phyloP scores from a whole-genome alignment of 176 grass and related monocot species.

The Eleusine indica region DNA sequence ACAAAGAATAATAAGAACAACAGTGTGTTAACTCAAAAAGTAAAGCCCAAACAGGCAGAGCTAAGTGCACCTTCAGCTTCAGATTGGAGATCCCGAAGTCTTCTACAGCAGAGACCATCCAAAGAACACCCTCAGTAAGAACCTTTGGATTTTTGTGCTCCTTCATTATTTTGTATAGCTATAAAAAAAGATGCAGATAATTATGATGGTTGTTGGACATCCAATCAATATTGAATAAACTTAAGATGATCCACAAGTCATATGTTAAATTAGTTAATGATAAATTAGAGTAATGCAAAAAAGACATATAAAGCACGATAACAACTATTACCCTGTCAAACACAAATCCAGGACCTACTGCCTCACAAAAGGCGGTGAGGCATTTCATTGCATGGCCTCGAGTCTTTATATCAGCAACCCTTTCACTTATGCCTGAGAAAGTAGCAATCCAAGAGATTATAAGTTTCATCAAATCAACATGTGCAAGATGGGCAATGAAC shows the following conservation, averaged over 20 bases:
- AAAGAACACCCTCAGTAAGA: slow-evolving; percentile 88
- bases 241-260: neutral
- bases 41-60: slow-evolving; percentile 13
- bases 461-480: slow-evolving; percentile 10
- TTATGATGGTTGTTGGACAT: slow-evolving; percentile 23
- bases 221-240: neutral
- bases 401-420: slow-evolving; percentile 98
- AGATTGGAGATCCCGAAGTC: slow-evolving; percentile 91
- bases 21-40: neutral
- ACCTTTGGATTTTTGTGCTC: slow-evolving; percentile 99
- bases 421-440: slow-evolving; percentile 87
- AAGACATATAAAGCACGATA: neutral
- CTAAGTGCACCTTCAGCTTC: slow-evolving; percentile 82
- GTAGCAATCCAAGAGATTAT: neutral
- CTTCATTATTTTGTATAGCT: slow-evolving; percentile 99
- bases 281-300: neutral
- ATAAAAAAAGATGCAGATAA: slow-evolving; percentile 30
- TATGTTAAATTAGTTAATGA: neutral
- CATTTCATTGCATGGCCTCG: slow-evolving; percentile 90
- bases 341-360: slow-evolving; percentile 94
- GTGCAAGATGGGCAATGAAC: neutral
- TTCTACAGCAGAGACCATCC: slow-evolving; percentile 98
- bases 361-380: slow-evolving; percentile 88
- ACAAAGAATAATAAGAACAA: slow-evolving; percentile 39
- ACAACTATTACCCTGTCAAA: slow-evolving; percentile 85